Conservation (phyloP, 1,139 yeast genomes). For the Debaryomyces singareniensis region DNA sequence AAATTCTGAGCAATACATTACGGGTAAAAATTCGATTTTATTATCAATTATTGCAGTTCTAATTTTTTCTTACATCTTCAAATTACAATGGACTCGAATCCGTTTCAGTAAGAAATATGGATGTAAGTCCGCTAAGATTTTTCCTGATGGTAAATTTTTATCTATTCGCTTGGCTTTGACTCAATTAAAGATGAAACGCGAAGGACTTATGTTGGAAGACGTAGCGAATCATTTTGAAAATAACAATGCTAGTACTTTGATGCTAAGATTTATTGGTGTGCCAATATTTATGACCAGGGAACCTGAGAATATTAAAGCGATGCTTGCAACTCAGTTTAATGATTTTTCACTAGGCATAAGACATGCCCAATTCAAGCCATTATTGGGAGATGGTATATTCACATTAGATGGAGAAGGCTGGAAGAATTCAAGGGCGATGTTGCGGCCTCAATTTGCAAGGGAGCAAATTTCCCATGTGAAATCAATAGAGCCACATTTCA, state of each 20-base stretch:
- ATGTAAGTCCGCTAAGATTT: conserved; percentile 11
- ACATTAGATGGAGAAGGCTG: conserved; percentile 52
- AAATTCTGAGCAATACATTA: too few relatives aligned
- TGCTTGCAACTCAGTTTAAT: conserved; percentile 39
- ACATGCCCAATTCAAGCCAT: conserved; percentile 32
- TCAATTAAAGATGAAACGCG: conserved; percentile 14
- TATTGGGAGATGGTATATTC: conserved; percentile 54
- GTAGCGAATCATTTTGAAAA: conserved; percentile 10
- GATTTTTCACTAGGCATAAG: conserved; percentile 48
- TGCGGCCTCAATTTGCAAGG: conserved; percentile 50
- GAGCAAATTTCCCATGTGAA: conserved; percentile 44
- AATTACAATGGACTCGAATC: too few relatives aligned
- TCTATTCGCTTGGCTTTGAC: conserved; percentile 12
- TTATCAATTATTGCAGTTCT: too few relatives aligned
- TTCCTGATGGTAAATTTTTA: conserved; percentile 9
- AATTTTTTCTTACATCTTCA: too few relatives aligned
- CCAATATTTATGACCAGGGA: conserved; percentile 16
- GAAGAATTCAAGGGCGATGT: conserved; percentile 50
- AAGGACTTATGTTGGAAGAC: conserved; percentile 22
- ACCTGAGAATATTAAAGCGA: conserved; percentile 30
- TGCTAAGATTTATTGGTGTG: conserved; percentile 31
- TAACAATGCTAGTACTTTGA: conserved; percentile 11
- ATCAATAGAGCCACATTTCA: conserved; percentile 40
- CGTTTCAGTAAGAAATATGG: conserved; percentile 14
- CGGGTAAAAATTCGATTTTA: too few relatives aligned